Evolutionary conservation across 495 filamentous ascomycete species (phyloP).

Genomic region (Xylaria scruposa): DNA sequence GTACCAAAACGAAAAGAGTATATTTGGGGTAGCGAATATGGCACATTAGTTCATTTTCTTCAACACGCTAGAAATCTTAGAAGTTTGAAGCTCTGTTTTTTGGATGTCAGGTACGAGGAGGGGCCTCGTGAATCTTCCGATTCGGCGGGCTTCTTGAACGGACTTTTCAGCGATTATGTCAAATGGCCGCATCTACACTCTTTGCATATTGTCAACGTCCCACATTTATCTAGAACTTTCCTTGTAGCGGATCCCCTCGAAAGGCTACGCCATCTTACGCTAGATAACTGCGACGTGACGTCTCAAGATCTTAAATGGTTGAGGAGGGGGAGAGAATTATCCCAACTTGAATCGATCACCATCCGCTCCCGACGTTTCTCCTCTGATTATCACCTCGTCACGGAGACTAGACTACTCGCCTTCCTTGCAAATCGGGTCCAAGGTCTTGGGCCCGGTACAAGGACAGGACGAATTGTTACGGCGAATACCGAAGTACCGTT

Average conservation of each 20-base stretch:
- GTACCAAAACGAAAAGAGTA: too few species aligned
- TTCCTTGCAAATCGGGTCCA: background rate
- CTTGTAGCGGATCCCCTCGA: background rate
- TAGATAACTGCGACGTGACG: background rate
- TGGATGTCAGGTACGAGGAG: too few species aligned
- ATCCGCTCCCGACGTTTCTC: background rate
- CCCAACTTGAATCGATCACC: background rate
- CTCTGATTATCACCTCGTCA: background rate
- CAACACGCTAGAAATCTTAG: background rate
- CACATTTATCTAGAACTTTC: too few species aligned
- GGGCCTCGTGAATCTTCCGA: too few species aligned
- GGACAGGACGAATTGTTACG: background rate
- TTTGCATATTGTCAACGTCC: background rate
- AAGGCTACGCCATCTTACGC: background rate
- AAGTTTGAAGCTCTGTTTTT: background rate
- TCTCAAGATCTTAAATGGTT: rapidly evolving
- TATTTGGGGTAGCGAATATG: too few species aligned
- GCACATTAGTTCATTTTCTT: background rate
- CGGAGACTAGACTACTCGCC: background rate
- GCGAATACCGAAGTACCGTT: background rate
- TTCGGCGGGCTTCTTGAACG: background rate
- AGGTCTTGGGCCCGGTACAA: background rate
- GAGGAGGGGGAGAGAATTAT: background rate
- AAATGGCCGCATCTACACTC: background rate
- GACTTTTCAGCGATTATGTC: background rate